Conservation (phyloP, 495 filamentous ascomycete species). For the Massariosphaeria phaeospora region DNA sequence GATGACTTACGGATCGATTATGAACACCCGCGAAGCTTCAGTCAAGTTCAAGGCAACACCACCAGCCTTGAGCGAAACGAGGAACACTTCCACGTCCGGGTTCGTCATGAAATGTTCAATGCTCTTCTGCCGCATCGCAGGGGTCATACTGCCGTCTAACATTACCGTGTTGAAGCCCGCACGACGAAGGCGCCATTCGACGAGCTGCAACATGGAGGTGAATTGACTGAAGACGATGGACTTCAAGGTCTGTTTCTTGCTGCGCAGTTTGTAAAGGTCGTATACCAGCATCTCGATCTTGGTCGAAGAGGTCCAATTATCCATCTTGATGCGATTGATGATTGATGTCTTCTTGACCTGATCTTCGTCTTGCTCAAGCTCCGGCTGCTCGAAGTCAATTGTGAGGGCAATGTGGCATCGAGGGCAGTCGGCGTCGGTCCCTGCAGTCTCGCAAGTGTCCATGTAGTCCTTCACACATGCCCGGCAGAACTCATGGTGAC, state of each 20-base stretch:
- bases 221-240: slow-evolving; percentile 74
- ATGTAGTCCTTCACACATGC: slow-evolving; percentile 82
- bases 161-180: slow-evolving; percentile 97
- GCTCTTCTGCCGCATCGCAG: slow-evolving; percentile 81
- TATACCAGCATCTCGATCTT: slow-evolving; percentile 97
- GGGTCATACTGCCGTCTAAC: slow-evolving; percentile 94
- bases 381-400: slow-evolving; percentile 89
- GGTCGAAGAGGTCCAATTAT: slow-evolving; percentile 92
- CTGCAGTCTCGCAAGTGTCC: slow-evolving; percentile 56
- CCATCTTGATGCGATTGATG: slow-evolving; percentile 96
- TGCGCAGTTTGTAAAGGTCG: slow-evolving; percentile 81
- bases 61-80: slow-evolving; percentile 91
- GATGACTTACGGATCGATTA: slow-evolving; percentile 78
- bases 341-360: slow-evolving; percentile 87
- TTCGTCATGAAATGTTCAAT: slow-evolving; percentile 96
- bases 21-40: slow-evolving; percentile 89
- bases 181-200: slow-evolving; percentile 91
- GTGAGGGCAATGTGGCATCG: slow-evolving; percentile 82
- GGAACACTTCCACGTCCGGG: slow-evolving; percentile 83
- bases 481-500: slow-evolving; percentile 93
- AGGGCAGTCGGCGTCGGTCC: slow-evolving; percentile 70
- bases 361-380: slow-evolving; percentile 81
- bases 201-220: slow-evolving; percentile 67
- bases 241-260: slow-evolving; percentile 85
- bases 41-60: slow-evolving; percentile 94